phyloP scores from a whole-genome alignment of 257 asterid genomes.

The Thymus mandschuricus region DNA sequence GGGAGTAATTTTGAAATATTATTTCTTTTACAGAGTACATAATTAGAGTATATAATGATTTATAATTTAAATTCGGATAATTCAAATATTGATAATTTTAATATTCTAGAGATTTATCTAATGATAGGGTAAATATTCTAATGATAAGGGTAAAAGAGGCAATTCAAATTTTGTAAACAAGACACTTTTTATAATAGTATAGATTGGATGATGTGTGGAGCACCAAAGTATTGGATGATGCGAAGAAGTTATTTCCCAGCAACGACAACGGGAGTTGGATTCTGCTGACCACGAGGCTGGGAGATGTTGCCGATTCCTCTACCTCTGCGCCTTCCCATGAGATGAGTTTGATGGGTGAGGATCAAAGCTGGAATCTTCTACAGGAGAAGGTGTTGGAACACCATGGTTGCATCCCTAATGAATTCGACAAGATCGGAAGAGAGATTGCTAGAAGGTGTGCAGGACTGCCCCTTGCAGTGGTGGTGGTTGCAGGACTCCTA shows the following conservation, averaged over 20 bases:
- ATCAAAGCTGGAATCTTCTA: slow-evolving; percentile 22
- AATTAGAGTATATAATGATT: no score
- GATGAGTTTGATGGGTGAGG: slow-evolving; percentile 15
- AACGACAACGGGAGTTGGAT: slow-evolving; percentile 18
- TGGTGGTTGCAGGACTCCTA: slow-evolving; percentile 17
- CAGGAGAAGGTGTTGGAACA: background rate
- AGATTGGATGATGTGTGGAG: slow-evolving; percentile 34
- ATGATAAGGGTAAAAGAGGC: no score
- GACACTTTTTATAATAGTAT: no score
- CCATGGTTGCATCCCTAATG: background rate
- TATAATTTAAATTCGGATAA: no score
- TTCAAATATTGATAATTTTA: no score
- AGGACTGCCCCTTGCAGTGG: slow-evolving; percentile 31
- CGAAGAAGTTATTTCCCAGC: background rate
- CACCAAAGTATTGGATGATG: background rate
- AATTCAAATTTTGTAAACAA: no score
- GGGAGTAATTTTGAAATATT: no score
- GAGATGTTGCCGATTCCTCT: slow-evolving; percentile 6
- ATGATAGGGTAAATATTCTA: no score
- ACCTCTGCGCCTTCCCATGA: background rate
- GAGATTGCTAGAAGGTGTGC: slow-evolving; percentile 25
- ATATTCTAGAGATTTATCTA: no score
- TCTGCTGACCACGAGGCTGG: slow-evolving; percentile 17
- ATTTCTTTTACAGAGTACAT: no score
- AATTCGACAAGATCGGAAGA: background rate